phyloP scores from a whole-genome alignment of 352 stramenopile genomes.

The Pythium diclinum region DNA sequence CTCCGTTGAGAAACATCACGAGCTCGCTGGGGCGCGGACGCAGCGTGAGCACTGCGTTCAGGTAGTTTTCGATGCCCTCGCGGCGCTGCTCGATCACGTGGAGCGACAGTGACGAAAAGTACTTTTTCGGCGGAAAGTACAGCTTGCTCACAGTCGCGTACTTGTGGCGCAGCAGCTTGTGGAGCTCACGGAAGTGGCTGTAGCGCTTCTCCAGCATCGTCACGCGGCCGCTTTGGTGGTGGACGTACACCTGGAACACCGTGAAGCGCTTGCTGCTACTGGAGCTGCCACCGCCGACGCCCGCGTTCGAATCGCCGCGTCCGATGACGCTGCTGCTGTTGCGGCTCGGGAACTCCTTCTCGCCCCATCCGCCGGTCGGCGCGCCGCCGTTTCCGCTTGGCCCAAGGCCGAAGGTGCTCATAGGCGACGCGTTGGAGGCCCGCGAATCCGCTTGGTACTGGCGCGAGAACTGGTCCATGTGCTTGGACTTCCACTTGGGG shows the following conservation, averaged over 20 bases:
- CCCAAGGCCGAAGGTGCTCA: conserved; percentile 8
- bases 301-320: conserved; percentile 4
- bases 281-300: background rate
- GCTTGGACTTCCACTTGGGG: conserved; percentile 59
- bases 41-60: conserved; percentile 75
- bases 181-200: conserved; percentile 79
- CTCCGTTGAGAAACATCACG: conserved; percentile 57
- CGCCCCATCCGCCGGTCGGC: conserved; percentile 19
- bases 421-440: background rate
- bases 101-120: conserved; percentile 85
- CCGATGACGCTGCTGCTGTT: conserved; percentile 47
- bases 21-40: conserved; percentile 65
- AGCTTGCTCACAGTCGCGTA: conserved; percentile 78
- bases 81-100: conserved; percentile 85
- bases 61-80: conserved; percentile 78
- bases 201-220: conserved; percentile 75
- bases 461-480: conserved; percentile 31
- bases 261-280: conserved; percentile 61
- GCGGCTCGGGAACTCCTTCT: conserved; percentile 44
- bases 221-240: conserved; percentile 65
- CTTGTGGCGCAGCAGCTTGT: conserved; percentile 75
- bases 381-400: conserved; percentile 10
- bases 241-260: conserved; percentile 73
- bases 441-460: conserved; percentile 9
- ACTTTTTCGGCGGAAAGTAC: conserved; percentile 85